A percentile compares a stretch with the other conserved stretches of the same genome.
Evolutionary conservation across 176 grass and related monocot genomes (phyloP).

Genomic region (Miscanthus lutarioriparius): DNA sequence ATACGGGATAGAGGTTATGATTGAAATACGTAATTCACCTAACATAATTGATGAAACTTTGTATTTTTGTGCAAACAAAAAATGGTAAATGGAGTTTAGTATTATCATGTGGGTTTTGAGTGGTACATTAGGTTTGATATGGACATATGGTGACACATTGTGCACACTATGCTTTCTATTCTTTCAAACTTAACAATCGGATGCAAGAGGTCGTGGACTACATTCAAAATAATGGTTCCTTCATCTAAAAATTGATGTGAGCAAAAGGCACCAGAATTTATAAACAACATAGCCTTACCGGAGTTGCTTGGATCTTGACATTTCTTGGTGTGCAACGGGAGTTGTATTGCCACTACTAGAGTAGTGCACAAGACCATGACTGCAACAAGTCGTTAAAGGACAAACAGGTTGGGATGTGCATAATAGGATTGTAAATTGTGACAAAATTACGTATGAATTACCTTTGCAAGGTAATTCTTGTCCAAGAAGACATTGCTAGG

Average conservation of each 20-base stretch:
- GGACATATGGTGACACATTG: too few species aligned
- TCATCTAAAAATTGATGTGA: background rate
- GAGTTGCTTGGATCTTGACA: slow-evolving; percentile 49
- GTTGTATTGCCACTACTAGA: slow-evolving; percentile 29
- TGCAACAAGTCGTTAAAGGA: slow-evolving; percentile 56
- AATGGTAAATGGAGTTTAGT: too few species aligned
- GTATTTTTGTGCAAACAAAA: too few species aligned
- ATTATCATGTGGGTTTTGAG: too few species aligned
- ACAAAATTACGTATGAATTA: slow-evolving; percentile 36
- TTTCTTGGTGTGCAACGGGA: slow-evolving; percentile 28
- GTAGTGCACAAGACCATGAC: slow-evolving; percentile 48
- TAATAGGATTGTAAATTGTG: background rate
- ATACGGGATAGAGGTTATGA: too few species aligned
- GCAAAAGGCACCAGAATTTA: background rate
- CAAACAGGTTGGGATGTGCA: slow-evolving; percentile 14
- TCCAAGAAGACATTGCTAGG: slow-evolving; percentile 88
- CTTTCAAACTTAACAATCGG: too few species aligned
- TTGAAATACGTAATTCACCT: too few species aligned
- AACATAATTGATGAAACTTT: too few species aligned
- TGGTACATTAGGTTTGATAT: too few species aligned
- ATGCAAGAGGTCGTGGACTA: too few species aligned
- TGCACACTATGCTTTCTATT: too few species aligned
- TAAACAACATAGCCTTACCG: slow-evolving; percentile 48
- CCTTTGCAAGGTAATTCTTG: slow-evolving; percentile 76
- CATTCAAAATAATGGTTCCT: too few species aligned